Conservation (phyloP, 129 eudicot species). For the Deinandra increscens region DNA sequence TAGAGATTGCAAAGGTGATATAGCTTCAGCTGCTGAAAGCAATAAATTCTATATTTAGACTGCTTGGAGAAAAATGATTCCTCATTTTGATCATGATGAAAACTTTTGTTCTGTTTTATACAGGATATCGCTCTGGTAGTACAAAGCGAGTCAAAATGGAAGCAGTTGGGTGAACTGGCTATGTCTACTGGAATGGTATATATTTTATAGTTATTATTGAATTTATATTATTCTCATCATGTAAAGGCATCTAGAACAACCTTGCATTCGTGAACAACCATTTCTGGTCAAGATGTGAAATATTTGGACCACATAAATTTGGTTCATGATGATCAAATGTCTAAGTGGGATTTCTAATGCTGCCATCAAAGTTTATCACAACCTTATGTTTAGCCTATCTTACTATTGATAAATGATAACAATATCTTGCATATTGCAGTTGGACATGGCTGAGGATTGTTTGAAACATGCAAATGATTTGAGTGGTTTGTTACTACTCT, state of each 20-base stretch:
- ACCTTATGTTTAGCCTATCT: not conserved
- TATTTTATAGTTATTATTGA: not conserved
- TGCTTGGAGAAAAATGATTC: not conserved
- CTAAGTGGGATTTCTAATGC: not conserved
- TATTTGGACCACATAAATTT: not conserved
- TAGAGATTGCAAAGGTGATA: conserved; percentile 76
- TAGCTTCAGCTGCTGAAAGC: conserved; percentile 7
- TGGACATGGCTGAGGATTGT: conserved; percentile 95
- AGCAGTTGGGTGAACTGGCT: conserved; percentile 97
- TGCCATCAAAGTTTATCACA: not conserved
- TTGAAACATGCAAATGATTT: conserved; percentile 87
- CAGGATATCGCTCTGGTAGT: conserved; percentile 88
- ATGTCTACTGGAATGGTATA: conserved; percentile 91
- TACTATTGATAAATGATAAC: conserved; percentile 17
- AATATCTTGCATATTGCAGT: conserved; percentile 42
- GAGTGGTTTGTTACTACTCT: conserved; percentile 91
- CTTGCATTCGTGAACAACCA: not conserved
- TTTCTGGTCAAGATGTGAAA: not conserved
- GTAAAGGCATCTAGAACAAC: conserved; percentile 3
- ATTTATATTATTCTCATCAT: conserved; percentile 6
- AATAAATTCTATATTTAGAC: conserved; percentile 16
- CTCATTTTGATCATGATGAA: conserved; percentile 11
- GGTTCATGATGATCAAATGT: not conserved
- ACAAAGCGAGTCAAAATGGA: conserved; percentile 95
- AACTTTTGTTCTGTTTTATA: conserved; percentile 21